Evolutionary conservation across 2,329 filamentous ascomycete genomes (phyloP).

Genomic region (Ophiocordyceps sinensis): DNA sequence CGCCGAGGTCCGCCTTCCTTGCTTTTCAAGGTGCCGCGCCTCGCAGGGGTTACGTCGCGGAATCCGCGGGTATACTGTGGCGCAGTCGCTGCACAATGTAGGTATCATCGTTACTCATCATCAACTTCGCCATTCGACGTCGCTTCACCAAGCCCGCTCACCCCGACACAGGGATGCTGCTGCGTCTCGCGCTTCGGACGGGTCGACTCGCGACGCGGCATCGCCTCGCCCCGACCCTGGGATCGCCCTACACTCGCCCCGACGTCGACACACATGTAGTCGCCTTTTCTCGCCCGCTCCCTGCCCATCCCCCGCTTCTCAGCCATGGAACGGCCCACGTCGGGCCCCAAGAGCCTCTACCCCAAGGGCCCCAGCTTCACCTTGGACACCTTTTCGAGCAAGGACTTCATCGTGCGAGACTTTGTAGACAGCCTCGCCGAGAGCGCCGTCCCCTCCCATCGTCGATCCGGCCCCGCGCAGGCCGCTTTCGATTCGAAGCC

Average conservation of each 20-base stretch:
- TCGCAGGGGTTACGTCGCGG: too few species aligned
- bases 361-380: constrained; percentile 71
- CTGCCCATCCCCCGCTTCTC: constrained; percentile 14
- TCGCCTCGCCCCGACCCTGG: neutral
- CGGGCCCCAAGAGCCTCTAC: constrained; percentile 52
- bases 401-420: constrained; percentile 95
- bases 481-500: constrained; percentile 85
- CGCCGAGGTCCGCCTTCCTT: too few species aligned
- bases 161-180: neutral
- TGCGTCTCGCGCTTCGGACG: neutral
- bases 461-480: constrained; percentile 56
- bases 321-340: constrained; percentile 18
- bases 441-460: constrained; percentile 61
- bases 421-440: constrained; percentile 92
- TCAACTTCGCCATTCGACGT: too few species aligned
- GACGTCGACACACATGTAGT: neutral
- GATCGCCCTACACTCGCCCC: too few species aligned
- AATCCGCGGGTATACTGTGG: too few species aligned
- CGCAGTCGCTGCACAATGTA: too few species aligned
- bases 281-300: neutral
- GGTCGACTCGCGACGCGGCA: neutral
- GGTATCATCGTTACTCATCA: too few species aligned
- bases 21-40: too few species aligned
- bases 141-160: too few species aligned
- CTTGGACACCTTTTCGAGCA: constrained; percentile 73